phyloP scores from a whole-genome alignment of 2,329 filamentous ascomycete species.

The Lasiodiplodia sp. region DNA sequence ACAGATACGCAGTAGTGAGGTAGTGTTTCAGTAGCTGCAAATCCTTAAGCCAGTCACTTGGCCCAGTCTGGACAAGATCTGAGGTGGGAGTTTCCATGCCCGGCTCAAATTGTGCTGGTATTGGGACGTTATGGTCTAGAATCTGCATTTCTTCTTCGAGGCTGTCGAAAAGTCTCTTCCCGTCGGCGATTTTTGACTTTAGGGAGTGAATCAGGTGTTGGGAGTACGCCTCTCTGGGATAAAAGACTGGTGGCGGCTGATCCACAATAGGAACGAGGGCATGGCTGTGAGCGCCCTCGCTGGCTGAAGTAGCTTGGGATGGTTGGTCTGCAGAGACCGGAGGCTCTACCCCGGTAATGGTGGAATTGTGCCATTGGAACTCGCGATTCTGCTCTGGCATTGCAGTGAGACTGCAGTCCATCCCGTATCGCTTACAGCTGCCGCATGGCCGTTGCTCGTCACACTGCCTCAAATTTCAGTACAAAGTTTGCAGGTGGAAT shows the following conservation, averaged over 20 bases:
- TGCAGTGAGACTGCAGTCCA: neutral
- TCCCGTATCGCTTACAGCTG: neutral
- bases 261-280: too few species aligned
- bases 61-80: neutral
- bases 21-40: conserved; percentile 5
- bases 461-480: neutral
- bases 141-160: neutral
- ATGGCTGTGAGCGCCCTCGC: too few species aligned
- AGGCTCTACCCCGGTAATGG: neutral
- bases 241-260: neutral
- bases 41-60: conserved; percentile 6
- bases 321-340: neutral
- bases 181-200: neutral
- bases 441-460: conserved; percentile 17
- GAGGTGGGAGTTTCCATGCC: neutral
- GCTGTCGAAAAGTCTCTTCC: neutral
- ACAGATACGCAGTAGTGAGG: neutral
- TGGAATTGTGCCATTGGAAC: neutral
- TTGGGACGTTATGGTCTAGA: neutral
- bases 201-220: neutral
- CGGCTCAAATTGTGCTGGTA: neutral
- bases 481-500: neutral
- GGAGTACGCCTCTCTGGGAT: neutral
- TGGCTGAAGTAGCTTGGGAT: neutral
- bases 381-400: neutral